phyloP scores from a whole-genome alignment of 1,284 basidiomycete species.

The Cryptococcus amylolentus region DNA sequence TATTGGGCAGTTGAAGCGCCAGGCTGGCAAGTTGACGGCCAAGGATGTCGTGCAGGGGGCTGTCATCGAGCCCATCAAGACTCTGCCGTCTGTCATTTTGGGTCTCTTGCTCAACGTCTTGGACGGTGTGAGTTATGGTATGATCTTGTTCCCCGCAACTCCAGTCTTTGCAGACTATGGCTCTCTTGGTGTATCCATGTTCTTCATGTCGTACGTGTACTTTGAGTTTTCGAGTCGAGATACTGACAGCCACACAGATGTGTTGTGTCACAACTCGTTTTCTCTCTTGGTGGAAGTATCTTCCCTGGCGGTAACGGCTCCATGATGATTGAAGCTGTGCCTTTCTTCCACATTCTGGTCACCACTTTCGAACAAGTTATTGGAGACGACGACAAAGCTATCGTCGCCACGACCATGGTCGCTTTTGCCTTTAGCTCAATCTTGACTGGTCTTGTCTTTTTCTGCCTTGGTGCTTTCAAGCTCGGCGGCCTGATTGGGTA shows the following conservation, averaged over 20 bases:
- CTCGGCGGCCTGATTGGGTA: constrained; percentile 88
- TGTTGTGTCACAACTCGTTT: constrained; percentile 78
- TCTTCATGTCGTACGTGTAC: constrained; percentile 69
- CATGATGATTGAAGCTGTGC: constrained; percentile 99
- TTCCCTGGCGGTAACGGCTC: constrained; percentile 85
- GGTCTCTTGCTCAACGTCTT: constrained; percentile 86
- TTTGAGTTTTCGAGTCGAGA: background rate
- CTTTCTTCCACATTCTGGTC: constrained; percentile 92
- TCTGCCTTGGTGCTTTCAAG: constrained; percentile 75
- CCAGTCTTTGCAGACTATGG: constrained; percentile 78
- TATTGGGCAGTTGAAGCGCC: constrained; percentile 10
- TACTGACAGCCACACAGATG: constrained; percentile 50
- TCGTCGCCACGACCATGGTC: constrained; percentile 86
- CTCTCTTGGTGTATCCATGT: constrained; percentile 89
- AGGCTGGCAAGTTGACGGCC: constrained; percentile 34
- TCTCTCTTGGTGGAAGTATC: constrained; percentile 79
- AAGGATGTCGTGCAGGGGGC: constrained; percentile 41
- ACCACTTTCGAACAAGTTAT: constrained; percentile 69
- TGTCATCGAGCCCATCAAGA: constrained; percentile 51
- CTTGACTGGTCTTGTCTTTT: constrained; percentile 89
- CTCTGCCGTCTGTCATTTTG: constrained; percentile 78
- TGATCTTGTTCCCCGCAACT: constrained; percentile 79
- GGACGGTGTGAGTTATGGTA: constrained; percentile 71
- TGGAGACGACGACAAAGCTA: constrained; percentile 64
- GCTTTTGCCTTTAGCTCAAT: constrained; percentile 85